A percentile compares a stretch with the other conserved stretches of the same genome.
Evolutionary conservation across 1,284 basidiomycete species (phyloP).

Genomic region (Chalciporus sp.): DNA sequence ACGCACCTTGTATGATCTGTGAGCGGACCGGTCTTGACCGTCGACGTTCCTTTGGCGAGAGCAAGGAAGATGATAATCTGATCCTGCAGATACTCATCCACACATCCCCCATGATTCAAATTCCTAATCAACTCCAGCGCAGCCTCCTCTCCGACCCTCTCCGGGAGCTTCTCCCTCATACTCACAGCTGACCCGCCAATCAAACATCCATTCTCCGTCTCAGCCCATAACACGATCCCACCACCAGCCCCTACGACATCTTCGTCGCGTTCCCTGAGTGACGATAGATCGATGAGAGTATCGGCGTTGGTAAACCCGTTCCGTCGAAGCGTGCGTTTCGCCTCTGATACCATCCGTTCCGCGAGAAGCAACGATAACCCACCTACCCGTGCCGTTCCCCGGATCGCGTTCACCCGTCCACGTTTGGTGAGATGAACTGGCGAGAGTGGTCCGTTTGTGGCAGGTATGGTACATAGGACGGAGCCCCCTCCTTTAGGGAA

Average conservation of each 20-base stretch:
- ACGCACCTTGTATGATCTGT: slow-evolving; percentile 66
- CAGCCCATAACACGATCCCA: slow-evolving; percentile 72
- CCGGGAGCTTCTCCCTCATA: slow-evolving; percentile 45
- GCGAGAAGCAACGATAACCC: slow-evolving; percentile 57
- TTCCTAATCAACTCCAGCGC: slow-evolving; percentile 57
- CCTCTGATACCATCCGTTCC: slow-evolving; percentile 54
- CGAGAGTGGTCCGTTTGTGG: slow-evolving; percentile 44
- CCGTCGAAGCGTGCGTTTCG: slow-evolving; percentile 41
- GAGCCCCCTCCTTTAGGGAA: slow-evolving; percentile 71
- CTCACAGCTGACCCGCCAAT: slow-evolving; percentile 68
- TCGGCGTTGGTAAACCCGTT: slow-evolving; percentile 23
- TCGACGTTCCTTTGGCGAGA: slow-evolving; percentile 62
- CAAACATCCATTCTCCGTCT: slow-evolving; percentile 62
- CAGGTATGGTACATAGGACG: slow-evolving; percentile 47
- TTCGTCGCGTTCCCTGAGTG: slow-evolving; percentile 47
- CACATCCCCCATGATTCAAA: slow-evolving; percentile 60
- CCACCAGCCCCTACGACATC: slow-evolving; percentile 61
- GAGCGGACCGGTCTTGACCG: slow-evolving; percentile 55
- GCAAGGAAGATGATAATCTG: slow-evolving; percentile 77
- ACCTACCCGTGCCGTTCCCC: slow-evolving; percentile 63
- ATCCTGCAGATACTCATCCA: slow-evolving; percentile 71
- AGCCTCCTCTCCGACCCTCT: slow-evolving; percentile 56
- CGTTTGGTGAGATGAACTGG: slow-evolving; percentile 53
- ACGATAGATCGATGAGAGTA: slow-evolving; percentile 41
- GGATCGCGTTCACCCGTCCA: slow-evolving; percentile 51